Evolutionary conservation across 768 basidiomycete species (phyloP), one percentile per base, ranked within the genome.

Genomic region (Cystoderma amianthinum): DNA sequence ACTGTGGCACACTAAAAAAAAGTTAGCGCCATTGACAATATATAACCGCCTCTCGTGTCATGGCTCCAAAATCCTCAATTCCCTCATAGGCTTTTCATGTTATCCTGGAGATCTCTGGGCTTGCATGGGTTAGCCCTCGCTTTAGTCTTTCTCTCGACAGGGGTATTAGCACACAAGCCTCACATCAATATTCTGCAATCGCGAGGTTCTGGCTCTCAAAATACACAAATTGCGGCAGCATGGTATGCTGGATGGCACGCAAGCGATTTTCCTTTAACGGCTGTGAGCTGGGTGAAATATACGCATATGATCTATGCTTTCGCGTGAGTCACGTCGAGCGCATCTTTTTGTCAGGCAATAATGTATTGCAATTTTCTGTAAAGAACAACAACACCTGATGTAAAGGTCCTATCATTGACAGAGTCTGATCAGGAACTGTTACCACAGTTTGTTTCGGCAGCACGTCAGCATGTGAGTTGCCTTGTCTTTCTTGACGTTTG

Each of bases 291-390:
- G 73, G 59, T 59, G 7, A 74, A 74, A 47, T 75, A 77, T 47
- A 74, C 67, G 4, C 63, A 73, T 35, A 51, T 82, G 59, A 71
- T 65, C 20, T 82, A 79, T 57, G 70, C 79, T 32, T 81, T 82
- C 47, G 80, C 70, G 80, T 82, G 49, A 63, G 74, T 63, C 7
- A 17, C 22, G 20, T 35, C 37, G 13, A 35, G 21, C 28, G 21
- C 17, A 41, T 15, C n/a, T 23, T 37, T 19, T 21, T 17, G 21
- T 38, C 39, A 42, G n/a, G n/a, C n/a, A n/a, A 11, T 11, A 36
- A 36, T 18, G 9, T 9, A 44, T 16, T 38, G 5, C 23, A 38
- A 23, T 44, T 36, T 24, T n/a, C 11, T 42, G 11, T 28, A 17
- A 45, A 69, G 67, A 13, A 48, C 54, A 33, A 72, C 71, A 1